These are phyloP conservation scores for Cladosporium colombiae DNA, from an alignment of 2,329 filamentous ascomycete genomes.

Conservation along the genomic window DNA sequence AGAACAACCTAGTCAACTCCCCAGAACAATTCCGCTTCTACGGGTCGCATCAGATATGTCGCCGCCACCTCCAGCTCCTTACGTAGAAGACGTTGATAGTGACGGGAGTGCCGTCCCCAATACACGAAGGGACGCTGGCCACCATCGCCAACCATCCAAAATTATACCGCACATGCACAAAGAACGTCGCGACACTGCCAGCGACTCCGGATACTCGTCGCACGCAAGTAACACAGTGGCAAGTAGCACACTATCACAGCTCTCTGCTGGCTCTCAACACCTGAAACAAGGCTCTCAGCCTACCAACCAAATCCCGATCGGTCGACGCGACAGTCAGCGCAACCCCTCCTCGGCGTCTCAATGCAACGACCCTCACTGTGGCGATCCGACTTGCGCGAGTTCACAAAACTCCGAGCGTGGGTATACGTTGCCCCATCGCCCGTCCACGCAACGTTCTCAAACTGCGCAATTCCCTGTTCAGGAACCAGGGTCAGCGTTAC, in stretches of 20 bases:
- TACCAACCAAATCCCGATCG: conserved; percentile 25
- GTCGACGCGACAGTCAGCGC: conserved; percentile 28
- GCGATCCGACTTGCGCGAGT: conserved; percentile 36
- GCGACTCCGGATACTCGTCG: conserved; percentile 65
- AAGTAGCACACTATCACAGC: conserved; percentile 8
- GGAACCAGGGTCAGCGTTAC: conserved; percentile 18
- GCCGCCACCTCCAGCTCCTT: conserved; percentile 24
- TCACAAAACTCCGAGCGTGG: conserved; percentile 28
- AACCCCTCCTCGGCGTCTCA: conserved; percentile 35
- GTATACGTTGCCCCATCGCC: conserved; percentile 27
- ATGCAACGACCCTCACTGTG: conserved; percentile 53
- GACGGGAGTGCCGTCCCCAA: conserved; percentile 46
- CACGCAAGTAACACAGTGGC: conserved; percentile 25
- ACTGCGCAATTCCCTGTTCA: conserved; percentile 24
- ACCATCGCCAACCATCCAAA: conserved; percentile 50
- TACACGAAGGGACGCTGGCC: conserved; percentile 48
- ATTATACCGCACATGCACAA: conserved; percentile 28
- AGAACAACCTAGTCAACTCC: conserved; percentile 1
- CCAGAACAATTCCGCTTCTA: background rate
- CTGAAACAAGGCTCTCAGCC: background rate
- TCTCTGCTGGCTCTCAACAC: background rate
- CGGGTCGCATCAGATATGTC: conserved; percentile 19
- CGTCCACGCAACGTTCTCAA: conserved; percentile 20
- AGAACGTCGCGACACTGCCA: conserved; percentile 49
- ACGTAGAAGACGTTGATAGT: conserved; percentile 45